Evolutionary conservation across 306 rosid species (phyloP).

Genomic region (Potentilla sterilis): DNA sequence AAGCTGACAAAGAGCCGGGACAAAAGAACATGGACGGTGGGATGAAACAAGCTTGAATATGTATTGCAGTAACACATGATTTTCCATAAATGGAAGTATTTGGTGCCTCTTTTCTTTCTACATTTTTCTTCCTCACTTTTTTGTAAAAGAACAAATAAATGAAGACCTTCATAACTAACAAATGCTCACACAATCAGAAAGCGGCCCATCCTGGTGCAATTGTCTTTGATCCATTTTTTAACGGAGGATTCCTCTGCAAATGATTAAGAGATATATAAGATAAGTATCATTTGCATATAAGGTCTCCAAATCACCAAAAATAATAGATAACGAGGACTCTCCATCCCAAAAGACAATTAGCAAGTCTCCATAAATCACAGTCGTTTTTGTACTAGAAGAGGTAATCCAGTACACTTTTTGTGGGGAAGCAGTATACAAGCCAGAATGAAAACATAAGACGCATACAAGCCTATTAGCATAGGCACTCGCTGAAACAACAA

Average conservation of each 20-base stretch:
- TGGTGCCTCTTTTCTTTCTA: neutral
- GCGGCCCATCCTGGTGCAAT: neutral
- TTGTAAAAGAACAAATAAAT: neutral
- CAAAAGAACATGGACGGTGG: conserved; percentile 2
- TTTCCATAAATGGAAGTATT: neutral
- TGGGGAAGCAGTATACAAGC: neutral
- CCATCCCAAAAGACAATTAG: neutral
- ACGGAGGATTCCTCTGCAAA: neutral
- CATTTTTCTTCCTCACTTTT: neutral
- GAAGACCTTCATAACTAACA: neutral
- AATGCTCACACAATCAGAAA: conserved; percentile 10
- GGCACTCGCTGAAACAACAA: neutral
- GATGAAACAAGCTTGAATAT: neutral
- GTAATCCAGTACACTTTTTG: neutral
- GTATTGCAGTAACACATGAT: neutral
- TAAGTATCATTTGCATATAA: neutral
- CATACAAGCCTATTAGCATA: neutral
- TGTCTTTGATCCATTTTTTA: neutral
- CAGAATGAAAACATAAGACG: neutral
- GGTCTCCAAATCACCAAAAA: neutral
- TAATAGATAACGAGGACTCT: neutral
- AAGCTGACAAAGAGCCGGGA: neutral
- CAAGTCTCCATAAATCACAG: neutral
- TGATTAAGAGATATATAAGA: neutral
- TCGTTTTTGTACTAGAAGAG: neutral